Base-by-base conservation (phyloP, 176 grass and related monocot species). In the Musa itinerans region DNA sequence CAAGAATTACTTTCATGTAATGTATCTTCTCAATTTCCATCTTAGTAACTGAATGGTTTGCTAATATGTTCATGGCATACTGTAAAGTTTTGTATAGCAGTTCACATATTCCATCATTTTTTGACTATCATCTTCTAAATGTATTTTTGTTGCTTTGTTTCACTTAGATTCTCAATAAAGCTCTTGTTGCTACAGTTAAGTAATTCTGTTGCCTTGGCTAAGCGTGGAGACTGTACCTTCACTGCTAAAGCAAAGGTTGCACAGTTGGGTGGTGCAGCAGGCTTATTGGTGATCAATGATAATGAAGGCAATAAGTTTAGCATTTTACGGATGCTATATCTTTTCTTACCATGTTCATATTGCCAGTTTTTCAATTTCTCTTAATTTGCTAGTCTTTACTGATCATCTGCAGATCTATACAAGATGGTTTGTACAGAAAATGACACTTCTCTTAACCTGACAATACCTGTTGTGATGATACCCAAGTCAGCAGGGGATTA, bases 351-450 rank as follows among this genome's bases (percentile, higher is more conserved):
- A 10, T 78, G 14, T 62, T 53, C 29, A n/a, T 43, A 50, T 49
- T 1, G 48, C 2, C 6, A 50, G 53, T 27, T 58, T 52, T 76
- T 52, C 24, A 2, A n/a, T 83, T 78, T 70, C 83, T 76, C 21
- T 53, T 52, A 52, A 69, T 53, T 49, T 64, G 23, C 9, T 7
- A 63, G 10, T 1, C 50, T 80, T 16, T 26, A 78, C 23, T 50
- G 82, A 53, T 70, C 29, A 16, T 65, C 52, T 80, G 16, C 79
- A 98, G 94, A 98, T 57, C 90, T 98, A 80, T 98, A 93, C 83
- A 91, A 93, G 86, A 98, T 98, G 94, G 88, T 98, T 69, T 98
- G 94, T 70, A 83, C 80, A 72, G 87, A 92, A 49, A 93, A 93
- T 74, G 94, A 93, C 34, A 98, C 94, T 56, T 98, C 88, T 2